These are phyloP conservation scores for Kwoniella botswanensis DNA, from an alignment of 768 basidiomycete species.

Conservation along the genomic window DNA sequence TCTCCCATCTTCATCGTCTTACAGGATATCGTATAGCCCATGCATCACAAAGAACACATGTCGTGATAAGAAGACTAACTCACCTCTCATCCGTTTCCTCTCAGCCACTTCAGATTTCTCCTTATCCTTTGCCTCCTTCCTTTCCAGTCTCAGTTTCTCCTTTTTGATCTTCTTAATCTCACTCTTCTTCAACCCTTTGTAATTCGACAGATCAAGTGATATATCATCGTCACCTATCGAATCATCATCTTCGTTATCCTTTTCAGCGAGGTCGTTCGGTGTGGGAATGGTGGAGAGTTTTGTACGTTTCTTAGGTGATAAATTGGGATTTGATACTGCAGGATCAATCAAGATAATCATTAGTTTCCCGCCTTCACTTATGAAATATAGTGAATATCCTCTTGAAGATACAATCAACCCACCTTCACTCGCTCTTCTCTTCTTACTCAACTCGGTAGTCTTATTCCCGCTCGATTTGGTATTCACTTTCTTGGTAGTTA, in stretches of 20 bases:
- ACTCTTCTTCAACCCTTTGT: slow-evolving; percentile 49
- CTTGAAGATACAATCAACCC: slow-evolving; percentile 3
- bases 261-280: neutral
- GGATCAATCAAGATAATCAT: neutral
- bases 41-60: no score
- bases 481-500: slow-evolving; percentile 49
- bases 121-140: slow-evolving; percentile 67
- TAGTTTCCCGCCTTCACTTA: slow-evolving; percentile 26
- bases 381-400: neutral
- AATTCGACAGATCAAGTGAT: slow-evolving; percentile 1
- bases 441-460: slow-evolving; percentile 61
- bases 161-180: slow-evolving; percentile 80
- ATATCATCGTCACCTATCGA: slow-evolving; percentile 14
- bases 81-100: slow-evolving; percentile 62
- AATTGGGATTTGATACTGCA: slow-evolving; percentile 7
- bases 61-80: neutral
- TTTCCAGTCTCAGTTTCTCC: slow-evolving; percentile 68
- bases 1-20: no score
- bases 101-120: slow-evolving; percentile 66
- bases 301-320: slow-evolving; percentile 58
- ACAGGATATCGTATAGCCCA: no score
- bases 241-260: slow-evolving; percentile 7
- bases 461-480: slow-evolving; percentile 64
- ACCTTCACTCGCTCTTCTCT: slow-evolving; percentile 46
- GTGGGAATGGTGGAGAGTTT: slow-evolving; percentile 7